These are phyloP conservation scores for Aegilops sharonensis DNA, from an alignment of 176 grass and related monocot genomes.

Conservation along the genomic window DNA sequence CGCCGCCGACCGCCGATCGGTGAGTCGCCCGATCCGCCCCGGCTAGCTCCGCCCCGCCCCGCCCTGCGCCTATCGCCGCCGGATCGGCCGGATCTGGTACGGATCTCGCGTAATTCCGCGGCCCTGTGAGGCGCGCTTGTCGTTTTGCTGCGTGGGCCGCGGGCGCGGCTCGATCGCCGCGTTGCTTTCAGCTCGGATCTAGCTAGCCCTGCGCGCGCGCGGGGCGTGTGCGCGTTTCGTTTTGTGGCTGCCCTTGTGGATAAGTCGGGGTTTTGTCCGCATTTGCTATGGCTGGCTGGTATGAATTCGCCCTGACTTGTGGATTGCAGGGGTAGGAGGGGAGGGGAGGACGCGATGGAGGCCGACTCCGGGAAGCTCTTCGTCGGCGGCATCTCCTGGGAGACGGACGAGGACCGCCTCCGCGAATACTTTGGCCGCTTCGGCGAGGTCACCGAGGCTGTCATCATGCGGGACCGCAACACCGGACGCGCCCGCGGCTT, in stretches of 20 bases:
- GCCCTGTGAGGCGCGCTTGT: conserved; percentile 2
- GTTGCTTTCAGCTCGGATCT: conserved; percentile 58
- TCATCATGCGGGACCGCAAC: conserved; percentile 90
- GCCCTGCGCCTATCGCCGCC: conserved; percentile 18
- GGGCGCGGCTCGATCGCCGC: conserved; percentile 26
- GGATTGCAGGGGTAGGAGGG: conserved; percentile 78
- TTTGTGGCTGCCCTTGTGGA: conserved; percentile 47
- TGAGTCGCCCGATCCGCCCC: conserved; percentile 25
- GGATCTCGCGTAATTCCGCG: conserved; percentile 48
- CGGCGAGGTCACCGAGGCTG: conserved; percentile 88
- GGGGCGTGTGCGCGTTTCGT: conserved; percentile 27
- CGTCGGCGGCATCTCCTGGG: conserved; percentile 95
- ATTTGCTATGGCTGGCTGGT: conserved; percentile 47
- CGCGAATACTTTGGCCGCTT: conserved; percentile 78
- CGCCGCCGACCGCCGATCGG: conserved; percentile 46
- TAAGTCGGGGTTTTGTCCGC: conserved; percentile 49
- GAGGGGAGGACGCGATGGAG: conserved; percentile 68
- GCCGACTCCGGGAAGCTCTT: conserved; percentile 92
- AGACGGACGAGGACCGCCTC: conserved; percentile 92
- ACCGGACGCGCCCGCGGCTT: conserved; percentile 94
- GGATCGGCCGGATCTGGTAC: conserved; percentile 59
- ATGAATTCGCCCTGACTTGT: conserved; percentile 37
- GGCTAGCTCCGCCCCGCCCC: neutral
- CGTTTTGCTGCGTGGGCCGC: conserved; percentile 23
- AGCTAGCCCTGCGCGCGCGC: conserved; percentile 16